Conservation (phyloP, 2,329 filamentous ascomycete species). For the Diaporthe batatas region DNA sequence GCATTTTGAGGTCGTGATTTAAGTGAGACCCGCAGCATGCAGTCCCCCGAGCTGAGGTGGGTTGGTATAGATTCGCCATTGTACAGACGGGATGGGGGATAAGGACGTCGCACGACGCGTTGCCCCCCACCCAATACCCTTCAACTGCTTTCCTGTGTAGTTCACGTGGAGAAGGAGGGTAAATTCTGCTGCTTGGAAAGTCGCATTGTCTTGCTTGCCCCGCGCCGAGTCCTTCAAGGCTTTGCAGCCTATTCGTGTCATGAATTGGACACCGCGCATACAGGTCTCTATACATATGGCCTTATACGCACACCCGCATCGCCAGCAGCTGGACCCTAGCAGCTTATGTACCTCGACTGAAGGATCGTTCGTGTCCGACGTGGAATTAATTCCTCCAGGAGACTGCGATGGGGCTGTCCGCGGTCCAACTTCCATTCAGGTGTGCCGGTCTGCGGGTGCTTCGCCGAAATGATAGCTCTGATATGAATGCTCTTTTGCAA, state of each 20-base stretch:
- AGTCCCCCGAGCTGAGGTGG: conserved; percentile 12
- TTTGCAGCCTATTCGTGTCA: background rate
- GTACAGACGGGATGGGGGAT: background rate
- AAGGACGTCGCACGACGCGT: conserved; percentile 6
- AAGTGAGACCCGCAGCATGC: conserved; percentile 30
- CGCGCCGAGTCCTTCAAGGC: background rate
- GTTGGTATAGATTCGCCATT: background rate
- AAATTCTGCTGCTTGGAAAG: background rate
- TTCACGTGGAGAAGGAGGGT: too few relatives aligned
- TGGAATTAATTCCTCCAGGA: background rate
- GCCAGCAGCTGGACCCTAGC: background rate
- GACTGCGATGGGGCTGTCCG: conserved; percentile 14
- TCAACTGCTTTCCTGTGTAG: background rate
- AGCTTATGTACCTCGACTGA: background rate
- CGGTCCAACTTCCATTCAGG: background rate
- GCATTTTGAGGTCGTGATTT: background rate
- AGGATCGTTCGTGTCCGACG: background rate
- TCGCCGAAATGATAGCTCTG: background rate
- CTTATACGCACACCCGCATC: background rate
- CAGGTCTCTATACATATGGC: background rate
- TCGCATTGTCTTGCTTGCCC: background rate
- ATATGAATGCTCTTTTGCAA: background rate
- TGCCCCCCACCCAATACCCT: background rate
- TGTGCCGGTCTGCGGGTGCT: conserved; percentile 4
- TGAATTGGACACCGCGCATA: background rate